phyloP scores from a whole-genome alignment of 768 basidiomycete genomes.

The Clitopilus passeckerianus region DNA sequence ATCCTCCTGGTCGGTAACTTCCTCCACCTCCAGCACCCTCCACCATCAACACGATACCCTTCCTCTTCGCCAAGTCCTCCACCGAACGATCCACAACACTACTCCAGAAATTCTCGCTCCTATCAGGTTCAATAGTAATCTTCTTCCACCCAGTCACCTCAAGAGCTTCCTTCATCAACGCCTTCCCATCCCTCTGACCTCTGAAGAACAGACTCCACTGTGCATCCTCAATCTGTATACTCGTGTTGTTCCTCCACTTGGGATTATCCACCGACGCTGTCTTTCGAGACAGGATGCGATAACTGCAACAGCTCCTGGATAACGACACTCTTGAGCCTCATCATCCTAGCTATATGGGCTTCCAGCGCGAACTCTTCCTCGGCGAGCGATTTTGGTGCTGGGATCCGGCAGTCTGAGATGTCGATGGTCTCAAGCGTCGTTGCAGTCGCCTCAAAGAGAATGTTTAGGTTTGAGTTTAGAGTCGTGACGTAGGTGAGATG shows the following conservation, averaged over 20 bases:
- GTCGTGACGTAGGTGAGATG: background rate
- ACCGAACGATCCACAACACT: background rate
- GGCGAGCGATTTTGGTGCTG: background rate
- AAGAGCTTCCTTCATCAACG: background rate
- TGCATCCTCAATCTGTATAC: background rate
- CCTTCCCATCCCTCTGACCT: background rate
- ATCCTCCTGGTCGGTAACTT: background rate
- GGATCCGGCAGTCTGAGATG: background rate
- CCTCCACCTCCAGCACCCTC: background rate
- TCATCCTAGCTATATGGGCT: background rate
- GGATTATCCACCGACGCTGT: background rate
- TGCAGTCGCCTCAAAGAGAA: background rate
- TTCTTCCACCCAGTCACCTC: background rate
- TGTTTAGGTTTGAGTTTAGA: background rate
- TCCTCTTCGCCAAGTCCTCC: background rate
- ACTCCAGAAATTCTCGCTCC: background rate
- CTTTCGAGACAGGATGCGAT: background rate
- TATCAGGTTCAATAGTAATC: background rate
- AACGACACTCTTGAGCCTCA: background rate
- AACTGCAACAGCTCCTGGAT: background rate
- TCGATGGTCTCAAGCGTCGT: background rate
- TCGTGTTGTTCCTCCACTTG: background rate
- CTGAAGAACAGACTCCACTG: background rate
- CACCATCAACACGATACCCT: background rate
- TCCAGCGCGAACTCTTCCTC: background rate